A percentile compares a stretch with the other conserved stretches of the same genome.
These are phyloP conservation scores for Datisca glomerata DNA, from an alignment of 306 rosid species.

Conservation along the genomic window DNA sequence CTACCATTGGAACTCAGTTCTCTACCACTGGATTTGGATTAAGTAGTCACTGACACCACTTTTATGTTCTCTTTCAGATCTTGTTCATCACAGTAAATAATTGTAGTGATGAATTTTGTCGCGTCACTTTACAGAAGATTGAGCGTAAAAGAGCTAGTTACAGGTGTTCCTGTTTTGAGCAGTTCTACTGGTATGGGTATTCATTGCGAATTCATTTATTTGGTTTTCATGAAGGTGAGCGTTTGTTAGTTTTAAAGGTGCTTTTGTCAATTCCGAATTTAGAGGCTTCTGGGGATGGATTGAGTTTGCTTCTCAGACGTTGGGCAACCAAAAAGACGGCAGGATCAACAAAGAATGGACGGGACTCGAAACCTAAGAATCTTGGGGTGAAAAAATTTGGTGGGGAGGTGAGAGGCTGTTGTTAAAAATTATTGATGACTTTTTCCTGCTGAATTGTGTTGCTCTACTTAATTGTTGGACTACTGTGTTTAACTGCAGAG, in stretches of 20 bases:
- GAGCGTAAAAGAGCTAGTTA: conserved; percentile 47
- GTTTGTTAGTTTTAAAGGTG: conserved; percentile 6
- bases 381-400: conserved; percentile 93
- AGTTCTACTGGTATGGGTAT: conserved; percentile 38
- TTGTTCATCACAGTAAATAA: too few species aligned
- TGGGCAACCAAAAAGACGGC: conserved; percentile 89
- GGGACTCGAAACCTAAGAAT: conserved; percentile 84
- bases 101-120: conserved; percentile 36
- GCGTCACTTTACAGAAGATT: conserved; percentile 51
- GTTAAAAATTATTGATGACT: not conserved
- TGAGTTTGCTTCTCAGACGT: conserved; percentile 59
- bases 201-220: conserved; percentile 3
- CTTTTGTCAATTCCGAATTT: conserved; percentile 9
- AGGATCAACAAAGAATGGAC: conserved; percentile 86
- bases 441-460: not conserved
- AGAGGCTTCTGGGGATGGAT: conserved; percentile 68
- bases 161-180: conserved; percentile 47
- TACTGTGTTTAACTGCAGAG: conserved; percentile 30
- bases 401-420: conserved; percentile 86
- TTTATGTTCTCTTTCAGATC: too few species aligned
- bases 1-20: too few species aligned
- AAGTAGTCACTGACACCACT: too few species aligned
- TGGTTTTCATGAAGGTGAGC: not conserved
- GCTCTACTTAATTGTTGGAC: not conserved
- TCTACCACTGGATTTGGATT: too few species aligned